Evolutionary conservation across 2,329 filamentous ascomycete species (phyloP).

Genomic region (Ophiostoma perfectum): DNA sequence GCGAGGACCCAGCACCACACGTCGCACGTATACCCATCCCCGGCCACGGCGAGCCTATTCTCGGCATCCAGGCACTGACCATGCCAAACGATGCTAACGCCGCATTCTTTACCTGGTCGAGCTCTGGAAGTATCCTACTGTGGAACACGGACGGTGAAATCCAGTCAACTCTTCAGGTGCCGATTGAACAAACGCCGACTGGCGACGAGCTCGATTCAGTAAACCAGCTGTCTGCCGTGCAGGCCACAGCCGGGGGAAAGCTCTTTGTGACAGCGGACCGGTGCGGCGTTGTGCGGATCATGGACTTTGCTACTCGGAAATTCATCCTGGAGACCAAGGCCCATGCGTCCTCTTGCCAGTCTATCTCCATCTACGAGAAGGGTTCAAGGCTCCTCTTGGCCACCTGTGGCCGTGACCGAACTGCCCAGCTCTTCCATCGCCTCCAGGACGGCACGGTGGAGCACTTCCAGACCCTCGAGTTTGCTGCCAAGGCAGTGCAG

Average conservation of each 20-base stretch:
- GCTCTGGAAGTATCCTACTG: conserved; percentile 70
- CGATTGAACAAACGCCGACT: conserved; percentile 57
- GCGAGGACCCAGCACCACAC: conserved; percentile 37
- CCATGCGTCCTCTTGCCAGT: conserved; percentile 78
- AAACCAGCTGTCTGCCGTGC: conserved; percentile 57
- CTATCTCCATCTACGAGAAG: conserved; percentile 66
- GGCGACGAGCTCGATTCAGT: conserved; percentile 46
- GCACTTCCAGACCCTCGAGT: conserved; percentile 88
- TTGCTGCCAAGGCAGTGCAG: conserved; percentile 76
- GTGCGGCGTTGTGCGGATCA: conserved; percentile 70
- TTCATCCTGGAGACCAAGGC: conserved; percentile 71
- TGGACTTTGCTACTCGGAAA: conserved; percentile 57
- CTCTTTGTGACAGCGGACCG: conserved; percentile 80
- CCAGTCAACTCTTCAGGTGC: conserved; percentile 58
- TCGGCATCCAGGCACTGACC: conserved; percentile 66
- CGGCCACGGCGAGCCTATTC: conserved; percentile 58
- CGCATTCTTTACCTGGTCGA: conserved; percentile 85
- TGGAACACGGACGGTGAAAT: conserved; percentile 73
- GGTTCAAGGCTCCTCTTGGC: conserved; percentile 63
- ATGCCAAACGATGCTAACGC: conserved; percentile 57
- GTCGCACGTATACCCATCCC: conserved; percentile 50
- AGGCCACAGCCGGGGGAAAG: conserved; percentile 55
- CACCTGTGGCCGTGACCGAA: conserved; percentile 81
- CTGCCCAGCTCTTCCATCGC: conserved; percentile 79
- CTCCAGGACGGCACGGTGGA: conserved; percentile 56